Evolutionary conservation across 2,329 filamentous ascomycete genomes (phyloP).

Genomic region (Xylaria sp.): DNA sequence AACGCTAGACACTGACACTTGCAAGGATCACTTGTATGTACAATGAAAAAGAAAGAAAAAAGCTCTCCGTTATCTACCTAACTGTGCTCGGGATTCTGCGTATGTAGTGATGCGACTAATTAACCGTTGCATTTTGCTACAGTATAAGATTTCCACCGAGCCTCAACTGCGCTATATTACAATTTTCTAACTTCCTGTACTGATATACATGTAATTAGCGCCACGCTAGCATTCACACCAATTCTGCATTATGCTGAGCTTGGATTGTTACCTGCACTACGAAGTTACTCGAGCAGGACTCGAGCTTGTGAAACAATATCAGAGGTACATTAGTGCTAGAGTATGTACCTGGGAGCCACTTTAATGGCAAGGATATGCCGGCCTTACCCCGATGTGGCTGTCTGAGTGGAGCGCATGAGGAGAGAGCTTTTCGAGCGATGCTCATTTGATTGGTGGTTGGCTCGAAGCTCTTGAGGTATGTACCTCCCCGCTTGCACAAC

Average conservation of each 20-base stretch:
- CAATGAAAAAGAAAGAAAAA: too few relatives aligned
- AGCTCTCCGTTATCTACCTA: neutral
- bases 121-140: neutral
- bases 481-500: conserved; percentile 13
- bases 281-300: too few relatives aligned
- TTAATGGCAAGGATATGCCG: neutral
- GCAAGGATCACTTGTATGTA: neutral
- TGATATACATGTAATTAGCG: neutral
- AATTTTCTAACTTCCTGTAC: neutral
- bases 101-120: neutral
- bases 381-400: neutral
- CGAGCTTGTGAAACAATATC: neutral
- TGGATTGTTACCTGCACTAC: neutral
- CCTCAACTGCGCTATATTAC: conserved; percentile 1
- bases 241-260: too few relatives aligned
- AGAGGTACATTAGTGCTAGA: neutral
- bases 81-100: neutral
- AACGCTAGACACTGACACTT: neutral
- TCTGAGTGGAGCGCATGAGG: neutral
- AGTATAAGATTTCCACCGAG: neutral
- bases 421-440: neutral
- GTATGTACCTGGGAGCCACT: neutral
- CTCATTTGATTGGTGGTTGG: neutral
- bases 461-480: neutral
- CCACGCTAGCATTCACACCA: neutral